phyloP scores from a whole-genome alignment of 164 flowering plant species.

The Echeveria elegans region DNA sequence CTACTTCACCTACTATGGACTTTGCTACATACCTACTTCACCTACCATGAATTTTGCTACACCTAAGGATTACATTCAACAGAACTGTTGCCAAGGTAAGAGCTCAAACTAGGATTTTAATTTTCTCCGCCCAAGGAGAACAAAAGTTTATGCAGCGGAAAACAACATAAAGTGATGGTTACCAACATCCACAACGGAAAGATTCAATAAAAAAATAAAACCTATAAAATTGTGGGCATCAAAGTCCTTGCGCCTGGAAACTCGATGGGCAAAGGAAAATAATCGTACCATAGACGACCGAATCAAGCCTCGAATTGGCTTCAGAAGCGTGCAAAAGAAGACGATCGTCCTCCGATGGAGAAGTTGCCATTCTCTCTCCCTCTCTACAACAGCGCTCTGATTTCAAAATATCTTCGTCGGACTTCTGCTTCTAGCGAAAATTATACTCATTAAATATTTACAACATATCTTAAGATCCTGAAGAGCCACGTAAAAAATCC shows the following conservation, averaged over 20 bases:
- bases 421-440: too few relatives aligned
- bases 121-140: neutral
- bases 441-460: too few relatives aligned
- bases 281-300: constrained; percentile 32
- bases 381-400: neutral
- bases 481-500: too few relatives aligned
- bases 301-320: constrained; percentile 31
- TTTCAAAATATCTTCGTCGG: neutral
- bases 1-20: too few relatives aligned
- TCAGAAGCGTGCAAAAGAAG: constrained; percentile 12
- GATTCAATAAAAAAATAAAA: too few relatives aligned
- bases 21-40: too few relatives aligned
- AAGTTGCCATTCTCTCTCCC: constrained; percentile 18
- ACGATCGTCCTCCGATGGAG: constrained; percentile 20
- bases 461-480: too few relatives aligned
- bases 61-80: too few relatives aligned
- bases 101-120: neutral
- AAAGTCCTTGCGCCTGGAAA: too few relatives aligned
- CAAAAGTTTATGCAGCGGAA: neutral
- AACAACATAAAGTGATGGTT: neutral
- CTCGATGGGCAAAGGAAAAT: neutral
- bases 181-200: neutral
- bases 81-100: too few relatives aligned
- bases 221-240: too few relatives aligned
- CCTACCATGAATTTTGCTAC: too few relatives aligned